These are phyloP conservation scores for Centella asiatica DNA, from an alignment of 129 eudicot genomes.

Conservation along the genomic window DNA sequence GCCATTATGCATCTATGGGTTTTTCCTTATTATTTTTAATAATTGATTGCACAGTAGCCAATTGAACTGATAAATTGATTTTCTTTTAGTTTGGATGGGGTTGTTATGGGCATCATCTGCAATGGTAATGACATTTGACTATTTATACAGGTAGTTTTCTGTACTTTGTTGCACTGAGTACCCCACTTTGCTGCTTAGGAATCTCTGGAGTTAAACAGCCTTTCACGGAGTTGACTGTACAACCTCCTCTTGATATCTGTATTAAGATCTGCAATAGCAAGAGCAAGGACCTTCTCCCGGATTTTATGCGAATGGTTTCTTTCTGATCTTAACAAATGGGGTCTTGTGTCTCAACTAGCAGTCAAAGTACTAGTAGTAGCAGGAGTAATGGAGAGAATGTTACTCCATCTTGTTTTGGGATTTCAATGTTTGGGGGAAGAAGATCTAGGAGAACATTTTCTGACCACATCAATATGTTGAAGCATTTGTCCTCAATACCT, in stretches of 20 bases:
- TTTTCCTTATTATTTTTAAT: slow-evolving; percentile 24
- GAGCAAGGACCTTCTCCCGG: slow-evolving; percentile 21
- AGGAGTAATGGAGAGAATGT: slow-evolving; percentile 66
- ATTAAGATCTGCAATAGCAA: slow-evolving; percentile 19
- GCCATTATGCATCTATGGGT: slow-evolving; percentile 18
- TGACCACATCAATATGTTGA: slow-evolving; percentile 47
- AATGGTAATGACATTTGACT: slow-evolving; percentile 41
- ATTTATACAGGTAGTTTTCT: slow-evolving; percentile 5
- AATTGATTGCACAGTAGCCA: slow-evolving; percentile 14
- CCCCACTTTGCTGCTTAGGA: slow-evolving; percentile 19
- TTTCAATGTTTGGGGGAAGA: slow-evolving; percentile 38
- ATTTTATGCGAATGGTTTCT: slow-evolving; percentile 28
- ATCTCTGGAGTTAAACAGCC: slow-evolving; percentile 19
- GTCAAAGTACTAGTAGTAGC: slow-evolving; percentile 68
- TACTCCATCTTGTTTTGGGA: slow-evolving; percentile 53
- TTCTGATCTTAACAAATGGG: slow-evolving; percentile 59
- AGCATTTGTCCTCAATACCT: slow-evolving; percentile 62
- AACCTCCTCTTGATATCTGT: slow-evolving; percentile 10
- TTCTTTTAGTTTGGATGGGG: slow-evolving; percentile 28
- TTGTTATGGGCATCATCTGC: slow-evolving; percentile 14
- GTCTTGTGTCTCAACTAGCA: slow-evolving; percentile 72
- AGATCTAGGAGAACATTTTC: slow-evolving; percentile 62
- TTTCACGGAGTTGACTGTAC: slow-evolving; percentile 10
- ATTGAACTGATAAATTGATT: slow-evolving; percentile 13
- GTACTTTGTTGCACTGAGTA: not conserved